Percentiles rank a stretch among this genome's conserved stretches.
These are phyloP conservation scores for Boletus eberwhitei DNA, from an alignment of 768 basidiomycete species.

Conservation along the genomic window DNA sequence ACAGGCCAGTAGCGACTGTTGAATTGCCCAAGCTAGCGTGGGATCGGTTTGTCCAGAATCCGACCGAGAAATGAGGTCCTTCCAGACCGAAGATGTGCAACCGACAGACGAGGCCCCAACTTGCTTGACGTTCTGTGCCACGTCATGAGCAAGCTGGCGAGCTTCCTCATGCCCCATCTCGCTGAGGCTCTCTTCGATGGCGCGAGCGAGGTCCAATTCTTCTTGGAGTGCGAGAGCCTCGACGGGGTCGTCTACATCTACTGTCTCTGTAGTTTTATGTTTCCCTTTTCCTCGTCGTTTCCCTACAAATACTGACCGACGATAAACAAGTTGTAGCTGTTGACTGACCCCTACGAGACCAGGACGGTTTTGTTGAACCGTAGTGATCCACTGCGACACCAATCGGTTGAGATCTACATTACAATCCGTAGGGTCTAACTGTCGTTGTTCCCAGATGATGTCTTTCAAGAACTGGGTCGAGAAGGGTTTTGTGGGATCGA, in stretches of 20 bases:
- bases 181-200: slow-evolving; percentile 45
- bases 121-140: slow-evolving; percentile 6
- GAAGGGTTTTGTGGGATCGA: slow-evolving; percentile 44
- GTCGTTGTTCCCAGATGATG: slow-evolving; percentile 17
- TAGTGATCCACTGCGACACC: slow-evolving; percentile 31
- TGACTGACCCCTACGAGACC: slow-evolving; percentile 31
- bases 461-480: slow-evolving; percentile 47
- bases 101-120: slow-evolving; percentile 2
- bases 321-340: slow-evolving; percentile 41
- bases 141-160: slow-evolving; percentile 2
- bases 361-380: slow-evolving; percentile 19
- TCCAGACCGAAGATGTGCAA: slow-evolving; percentile 3
- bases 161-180: slow-evolving; percentile 16
- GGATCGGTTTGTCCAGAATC: slow-evolving; percentile 12
- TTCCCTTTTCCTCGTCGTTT: slow-evolving; percentile 1
- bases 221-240: slow-evolving; percentile 30
- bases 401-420: slow-evolving; percentile 32
- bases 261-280: not conserved
- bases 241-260: slow-evolving; percentile 10
- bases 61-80: slow-evolving; percentile 5
- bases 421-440: slow-evolving; percentile 15
- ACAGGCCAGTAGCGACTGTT: slow-evolving; percentile 22
- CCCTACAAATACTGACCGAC: slow-evolving; percentile 17
- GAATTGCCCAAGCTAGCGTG: slow-evolving; percentile 31
- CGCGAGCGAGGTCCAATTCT: slow-evolving; percentile 41